These are phyloP conservation scores for Neolentinus lepideus DNA, from an alignment of 1,284 basidiomycete species.

Conservation along the genomic window DNA sequence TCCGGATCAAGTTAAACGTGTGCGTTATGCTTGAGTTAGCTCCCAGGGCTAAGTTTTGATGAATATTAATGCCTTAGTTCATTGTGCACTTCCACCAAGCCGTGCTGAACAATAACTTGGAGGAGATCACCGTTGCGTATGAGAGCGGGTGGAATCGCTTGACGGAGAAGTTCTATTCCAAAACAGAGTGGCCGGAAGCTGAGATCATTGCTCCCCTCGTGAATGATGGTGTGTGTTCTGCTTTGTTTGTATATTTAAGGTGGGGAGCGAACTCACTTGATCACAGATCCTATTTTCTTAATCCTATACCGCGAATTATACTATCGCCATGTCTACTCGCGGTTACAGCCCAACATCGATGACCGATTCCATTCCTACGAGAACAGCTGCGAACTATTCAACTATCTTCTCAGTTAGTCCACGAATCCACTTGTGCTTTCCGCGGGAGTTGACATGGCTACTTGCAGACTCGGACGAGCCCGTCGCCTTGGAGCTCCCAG, in stretches of 20 bases:
- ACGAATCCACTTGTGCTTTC: not conserved
- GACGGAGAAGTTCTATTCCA: constrained; percentile 92
- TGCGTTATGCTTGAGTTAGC: constrained; percentile 27
- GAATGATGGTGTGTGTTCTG: constrained; percentile 64
- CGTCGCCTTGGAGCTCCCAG: constrained; percentile 86
- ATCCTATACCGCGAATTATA: constrained; percentile 95
- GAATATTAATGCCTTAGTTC: constrained; percentile 51
- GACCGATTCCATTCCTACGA: constrained; percentile 99
- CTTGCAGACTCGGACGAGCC: constrained; percentile 84
- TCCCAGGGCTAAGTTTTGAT: not conserved
- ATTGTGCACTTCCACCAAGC: constrained; percentile 89
- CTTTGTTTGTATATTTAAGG: not conserved
- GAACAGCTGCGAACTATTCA: constrained; percentile 98
- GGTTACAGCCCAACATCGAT: constrained; percentile 91
- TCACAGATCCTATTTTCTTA: constrained; percentile 84
- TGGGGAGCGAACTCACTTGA: not conserved
- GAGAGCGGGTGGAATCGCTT: constrained; percentile 96
- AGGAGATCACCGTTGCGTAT: constrained; percentile 87
- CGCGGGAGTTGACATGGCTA: not conserved
- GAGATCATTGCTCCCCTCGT: constrained; percentile 93
- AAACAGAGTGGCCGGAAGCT: constrained; percentile 96
- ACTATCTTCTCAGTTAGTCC: constrained; percentile 76
- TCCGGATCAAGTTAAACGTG: constrained; percentile 76
- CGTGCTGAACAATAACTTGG: constrained; percentile 79
- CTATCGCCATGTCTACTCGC: constrained; percentile 93